Evolutionary conservation across 352 stramenopile genomes (phyloP).

Genomic region (Paralagenidium karlingii): DNA sequence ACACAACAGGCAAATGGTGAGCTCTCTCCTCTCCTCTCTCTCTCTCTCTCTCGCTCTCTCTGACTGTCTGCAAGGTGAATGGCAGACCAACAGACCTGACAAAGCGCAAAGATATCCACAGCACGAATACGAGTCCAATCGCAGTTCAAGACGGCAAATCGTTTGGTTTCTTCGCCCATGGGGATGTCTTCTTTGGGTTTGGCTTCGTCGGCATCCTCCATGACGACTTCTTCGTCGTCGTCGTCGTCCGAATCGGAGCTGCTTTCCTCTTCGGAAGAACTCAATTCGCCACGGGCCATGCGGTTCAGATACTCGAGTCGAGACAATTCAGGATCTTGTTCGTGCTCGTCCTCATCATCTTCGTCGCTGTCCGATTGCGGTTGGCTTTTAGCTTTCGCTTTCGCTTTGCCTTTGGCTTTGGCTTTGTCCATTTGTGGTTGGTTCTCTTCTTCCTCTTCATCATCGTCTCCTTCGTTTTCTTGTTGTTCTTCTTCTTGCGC

Average conservation of each 20-base stretch:
- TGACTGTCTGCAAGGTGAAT: neutral
- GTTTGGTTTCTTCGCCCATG: constrained; percentile 71
- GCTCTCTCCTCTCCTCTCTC: neutral
- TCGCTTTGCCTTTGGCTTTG: constrained; percentile 9
- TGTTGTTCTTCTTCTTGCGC: constrained; percentile 17
- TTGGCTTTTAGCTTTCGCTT: too few species aligned
- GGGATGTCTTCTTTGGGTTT: constrained; percentile 65
- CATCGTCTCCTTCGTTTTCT: constrained; percentile 6
- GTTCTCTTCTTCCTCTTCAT: constrained; percentile 12
- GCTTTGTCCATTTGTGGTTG: constrained; percentile 12
- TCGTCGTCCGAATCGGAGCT: constrained; percentile 37
- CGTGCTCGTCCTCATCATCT: constrained; percentile 10
- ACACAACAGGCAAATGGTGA: neutral
- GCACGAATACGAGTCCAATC: constrained; percentile 95
- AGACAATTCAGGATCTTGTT: constrained; percentile 47
- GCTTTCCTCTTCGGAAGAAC: constrained; percentile 28
- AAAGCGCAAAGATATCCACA: constrained; percentile 92
- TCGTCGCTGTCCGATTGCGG: constrained; percentile 19
- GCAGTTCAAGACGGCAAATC: constrained; percentile 91
- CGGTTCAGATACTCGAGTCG: constrained; percentile 78
- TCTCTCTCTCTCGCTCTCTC: neutral
- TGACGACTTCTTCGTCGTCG: constrained; percentile 11
- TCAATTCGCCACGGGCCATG: constrained; percentile 74
- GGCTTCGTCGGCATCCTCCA: constrained; percentile 15
- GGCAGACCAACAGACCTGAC: constrained; percentile 18